These are phyloP conservation scores for Aegilops umbellulata DNA, from an alignment of 176 grass and related monocot genomes.

Conservation along the genomic window DNA sequence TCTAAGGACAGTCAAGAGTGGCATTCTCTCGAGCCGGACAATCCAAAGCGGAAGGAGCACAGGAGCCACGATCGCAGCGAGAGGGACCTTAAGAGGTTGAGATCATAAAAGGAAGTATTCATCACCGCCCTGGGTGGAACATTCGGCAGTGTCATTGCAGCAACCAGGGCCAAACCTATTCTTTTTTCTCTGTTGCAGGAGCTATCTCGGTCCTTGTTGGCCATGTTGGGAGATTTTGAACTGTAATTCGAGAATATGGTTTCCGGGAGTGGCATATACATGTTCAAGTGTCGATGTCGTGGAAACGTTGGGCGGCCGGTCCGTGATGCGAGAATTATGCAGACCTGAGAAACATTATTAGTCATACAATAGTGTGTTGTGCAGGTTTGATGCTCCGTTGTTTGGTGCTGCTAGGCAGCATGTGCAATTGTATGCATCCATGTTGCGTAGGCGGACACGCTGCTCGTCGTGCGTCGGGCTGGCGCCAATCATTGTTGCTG, in stretches of 20 bases:
- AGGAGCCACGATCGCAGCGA: slow-evolving; percentile 27
- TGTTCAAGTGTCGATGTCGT: neutral
- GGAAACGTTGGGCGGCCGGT: neutral
- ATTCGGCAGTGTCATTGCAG: neutral
- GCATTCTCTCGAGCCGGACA: slow-evolving; percentile 27
- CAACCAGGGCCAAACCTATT: neutral
- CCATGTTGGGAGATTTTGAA: neutral
- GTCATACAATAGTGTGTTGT: too few species aligned
- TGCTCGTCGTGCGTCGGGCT: neutral
- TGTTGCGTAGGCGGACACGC: too few species aligned
- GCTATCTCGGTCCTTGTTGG: neutral
- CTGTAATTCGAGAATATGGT: neutral
- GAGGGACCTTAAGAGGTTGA: slow-evolving; percentile 50
- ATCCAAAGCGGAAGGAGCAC: slow-evolving; percentile 48
- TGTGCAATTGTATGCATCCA: too few species aligned
- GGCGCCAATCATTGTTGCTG: neutral
- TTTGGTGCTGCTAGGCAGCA: too few species aligned
- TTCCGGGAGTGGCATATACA: too few species aligned
- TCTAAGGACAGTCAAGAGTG: slow-evolving; percentile 47
- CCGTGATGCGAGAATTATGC: neutral
- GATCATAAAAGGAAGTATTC: slow-evolving; percentile 17
- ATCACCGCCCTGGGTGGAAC: neutral
- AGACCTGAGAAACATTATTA: too few species aligned
- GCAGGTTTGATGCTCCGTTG: neutral
- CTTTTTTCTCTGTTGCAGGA: neutral